Evolutionary conservation across 768 basidiomycete genomes (phyloP), one percentile per base, ranked within the genome.

Genomic region (Hypsizygus marmoreus): DNA sequence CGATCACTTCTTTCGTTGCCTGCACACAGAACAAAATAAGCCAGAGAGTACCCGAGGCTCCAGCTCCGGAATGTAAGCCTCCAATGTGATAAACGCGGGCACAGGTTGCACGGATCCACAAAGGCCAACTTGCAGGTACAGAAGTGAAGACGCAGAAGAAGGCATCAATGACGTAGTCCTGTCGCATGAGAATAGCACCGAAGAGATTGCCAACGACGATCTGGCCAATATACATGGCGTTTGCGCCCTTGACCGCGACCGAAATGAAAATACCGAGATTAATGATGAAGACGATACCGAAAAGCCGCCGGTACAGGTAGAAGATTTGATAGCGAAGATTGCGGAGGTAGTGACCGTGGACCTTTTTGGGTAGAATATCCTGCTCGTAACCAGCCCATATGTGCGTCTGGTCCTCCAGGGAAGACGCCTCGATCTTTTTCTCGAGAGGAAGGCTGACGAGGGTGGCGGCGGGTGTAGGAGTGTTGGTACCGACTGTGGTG

Each of bases 51-150:
- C 78, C 80, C 20, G 79, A 79, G n/a, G 76, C 68, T 10, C 74
- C 80, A 55, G 72, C 75, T n/a, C 80, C 80, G 11, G 77, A 80
- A 56, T 82, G 81, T n/a, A 81, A 62, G 53, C 81, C 81, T 19
- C 81, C 81, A 35, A 81, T 80, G 42, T 79, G 77, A 49, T 81
- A 82, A 1, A 81, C 80, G 31, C 79, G 68, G 17, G 78, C 81
- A 54, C 71, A 73, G 14, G 79, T 64, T 16, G 76, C 67, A 37
- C 81, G 75, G 40, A 83, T 79, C 25, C 67, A 58, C 37, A 82
- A 61, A 4, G 81, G 80, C 79, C 79, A 80, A 20, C 79, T 80
- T 50, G 65, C 40, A 11, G 79, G 79, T 19, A 76, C 75, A 23
- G 75, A 64, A 49, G 75, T 77, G 44, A 71, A 75, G 8, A 75